Evolutionary conservation across 225 moss, liverwort and hornwort species (phyloP).

Genomic region (Polytrichum commune): DNA sequence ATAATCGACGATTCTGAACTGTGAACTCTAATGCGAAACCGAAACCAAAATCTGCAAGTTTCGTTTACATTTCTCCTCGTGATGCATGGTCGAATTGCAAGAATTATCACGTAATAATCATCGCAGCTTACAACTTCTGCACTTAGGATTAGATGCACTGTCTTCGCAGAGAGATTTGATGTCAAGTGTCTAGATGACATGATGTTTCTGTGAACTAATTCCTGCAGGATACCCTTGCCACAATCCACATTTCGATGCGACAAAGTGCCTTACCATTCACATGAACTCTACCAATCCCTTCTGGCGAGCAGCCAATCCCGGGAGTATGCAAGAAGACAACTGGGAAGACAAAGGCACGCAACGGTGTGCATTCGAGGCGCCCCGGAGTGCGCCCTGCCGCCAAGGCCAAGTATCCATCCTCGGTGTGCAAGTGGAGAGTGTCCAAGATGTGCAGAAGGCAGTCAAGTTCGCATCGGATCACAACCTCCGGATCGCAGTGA

Average conservation of each 20-base stretch:
- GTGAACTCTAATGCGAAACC: too few species aligned
- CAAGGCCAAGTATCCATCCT: constrained; percentile 6
- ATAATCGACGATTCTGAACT: too few species aligned
- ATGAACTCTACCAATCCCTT: not conserved
- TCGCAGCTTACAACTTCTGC: too few species aligned
- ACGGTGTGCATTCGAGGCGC: not conserved
- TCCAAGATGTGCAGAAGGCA: constrained; percentile 2
- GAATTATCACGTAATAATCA: too few species aligned
- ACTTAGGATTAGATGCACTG: too few species aligned
- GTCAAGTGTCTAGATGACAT: too few species aligned
- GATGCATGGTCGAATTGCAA: too few species aligned
- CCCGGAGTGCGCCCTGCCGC: constrained; percentile 1
- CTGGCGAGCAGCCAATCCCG: constrained; percentile 2
- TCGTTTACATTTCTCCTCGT: too few species aligned
- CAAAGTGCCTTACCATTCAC: not conserved
- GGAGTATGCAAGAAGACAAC: constrained; percentile 1
- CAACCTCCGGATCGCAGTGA: constrained; percentile 5
- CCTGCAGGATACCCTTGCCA: constrained; percentile 9
- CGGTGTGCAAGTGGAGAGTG: not conserved
- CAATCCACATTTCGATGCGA: constrained; percentile 5
- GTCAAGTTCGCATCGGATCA: not conserved
- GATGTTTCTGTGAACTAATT: too few species aligned
- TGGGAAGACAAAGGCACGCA: constrained; percentile 3
- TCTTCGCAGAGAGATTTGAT: too few species aligned
- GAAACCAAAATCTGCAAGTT: too few species aligned